Evolutionary conservation across 805 yeast genomes (phyloP), one percentile per base, ranked within the genome.

Genomic region (Wickerhamiella musiphila): DNA sequence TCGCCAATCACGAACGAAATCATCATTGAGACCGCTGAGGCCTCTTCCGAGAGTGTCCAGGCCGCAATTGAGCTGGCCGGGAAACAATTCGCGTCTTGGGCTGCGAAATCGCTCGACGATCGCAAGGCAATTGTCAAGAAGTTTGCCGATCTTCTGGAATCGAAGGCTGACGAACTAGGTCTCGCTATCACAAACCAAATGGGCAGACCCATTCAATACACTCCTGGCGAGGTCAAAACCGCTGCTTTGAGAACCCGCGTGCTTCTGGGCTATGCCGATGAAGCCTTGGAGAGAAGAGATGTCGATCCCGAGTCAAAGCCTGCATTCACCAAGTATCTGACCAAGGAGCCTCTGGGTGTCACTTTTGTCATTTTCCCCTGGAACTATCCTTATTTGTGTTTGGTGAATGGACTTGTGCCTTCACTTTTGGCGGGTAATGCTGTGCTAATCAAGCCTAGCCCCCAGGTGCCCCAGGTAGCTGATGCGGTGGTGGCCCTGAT

Each of bases 361-460:
- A 75, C 84, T 57, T 83, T 90, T 40, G 82, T 78, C 53, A 76
- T 81, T 46, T 79, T 78, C 49, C 93, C 94, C 46, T 81, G 93
- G 93, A 81, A 81, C 61, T 81, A 81, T 70, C 94, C 94, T 43
- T 62, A 79, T 50, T 65, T 81, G 60, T 77, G 79, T 75, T 70
- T 78, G 62, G 66, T 86, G 28, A 81, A 92, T 82, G 79, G 79
- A 49, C 61, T 81, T 42, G 84, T 82, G 40, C 93, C 94, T 24
- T 83, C 86, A 36, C 61, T 79, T 45, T 76, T 83, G 40, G 73
- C 92, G 30, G 92, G 92, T 58, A 78, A 79, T 63, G 70, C 90
- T 29, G 73, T 77, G 42, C 77, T 81, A 34, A 64, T 81, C 58
- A 81, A 81, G 60, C 77, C 93, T 23, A 84, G 93, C 35, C 92